These are phyloP conservation scores for Dionaea muscipula DNA, from an alignment of 179 eudicot species.

Conservation along the genomic window DNA sequence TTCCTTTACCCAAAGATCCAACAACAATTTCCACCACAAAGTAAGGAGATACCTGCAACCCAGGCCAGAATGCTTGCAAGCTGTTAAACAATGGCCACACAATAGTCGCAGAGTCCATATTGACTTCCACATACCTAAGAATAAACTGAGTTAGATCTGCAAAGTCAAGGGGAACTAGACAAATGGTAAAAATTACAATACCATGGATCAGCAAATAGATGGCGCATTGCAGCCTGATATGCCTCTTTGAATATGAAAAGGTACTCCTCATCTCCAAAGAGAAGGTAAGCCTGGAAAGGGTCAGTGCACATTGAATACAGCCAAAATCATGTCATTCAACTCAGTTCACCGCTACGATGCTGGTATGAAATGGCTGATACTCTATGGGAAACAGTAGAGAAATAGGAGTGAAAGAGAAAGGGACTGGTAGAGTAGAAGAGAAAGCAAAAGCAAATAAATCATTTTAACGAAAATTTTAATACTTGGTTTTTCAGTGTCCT, in stretches of 20 bases:
- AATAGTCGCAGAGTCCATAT: slow-evolving; percentile 96
- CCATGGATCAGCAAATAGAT: slow-evolving; percentile 92
- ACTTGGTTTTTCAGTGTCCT: too few species aligned
- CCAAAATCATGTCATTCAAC: slow-evolving; percentile 1
- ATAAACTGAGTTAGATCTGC: slow-evolving; percentile 6
- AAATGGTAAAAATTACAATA: slow-evolving; percentile 20
- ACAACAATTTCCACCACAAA: slow-evolving; percentile 5
- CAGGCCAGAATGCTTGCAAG: slow-evolving; percentile 99
- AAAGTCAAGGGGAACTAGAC: slow-evolving; percentile 3
- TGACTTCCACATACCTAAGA: slow-evolving; percentile 92
- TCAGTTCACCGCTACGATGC: too few species aligned
- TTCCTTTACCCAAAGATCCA: background rate
- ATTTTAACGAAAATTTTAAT: too few species aligned
- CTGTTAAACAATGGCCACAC: slow-evolving; percentile 98
- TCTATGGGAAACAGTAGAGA: too few species aligned
- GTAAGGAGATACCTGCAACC: slow-evolving; percentile 61
- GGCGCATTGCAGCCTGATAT: slow-evolving; percentile 84
- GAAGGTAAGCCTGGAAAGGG: slow-evolving; percentile 52
- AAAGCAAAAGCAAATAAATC: background rate
- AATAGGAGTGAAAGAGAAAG: too few species aligned
- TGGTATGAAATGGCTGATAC: too few species aligned
- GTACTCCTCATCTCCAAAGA: slow-evolving; percentile 95
- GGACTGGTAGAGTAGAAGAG: background rate
- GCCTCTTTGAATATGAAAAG: slow-evolving; percentile 95
- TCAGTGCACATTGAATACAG: slow-evolving; percentile 8